A percentile compares a stretch with the other conserved stretches of the same genome.
phyloP scores from a whole-genome alignment of 176 grass and related monocot species.

The Musa troglodytarum region DNA sequence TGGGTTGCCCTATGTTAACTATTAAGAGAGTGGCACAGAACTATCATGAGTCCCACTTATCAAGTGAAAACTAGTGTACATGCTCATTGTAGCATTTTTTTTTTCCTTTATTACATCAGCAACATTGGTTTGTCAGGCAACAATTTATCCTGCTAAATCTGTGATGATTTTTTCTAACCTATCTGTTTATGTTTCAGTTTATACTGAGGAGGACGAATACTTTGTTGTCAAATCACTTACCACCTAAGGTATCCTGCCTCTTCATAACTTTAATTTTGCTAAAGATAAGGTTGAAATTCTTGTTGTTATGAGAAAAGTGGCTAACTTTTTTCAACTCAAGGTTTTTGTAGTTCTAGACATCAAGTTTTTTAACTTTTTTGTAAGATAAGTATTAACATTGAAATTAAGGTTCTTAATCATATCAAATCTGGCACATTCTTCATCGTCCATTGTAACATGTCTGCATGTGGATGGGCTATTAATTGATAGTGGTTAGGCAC shows the following conservation, averaged over 20 bases:
- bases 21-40: neutral
- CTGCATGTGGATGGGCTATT: no score
- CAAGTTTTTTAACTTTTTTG: neutral
- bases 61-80: neutral
- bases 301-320: neutral
- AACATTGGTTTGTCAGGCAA: neutral
- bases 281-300: neutral
- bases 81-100: neutral
- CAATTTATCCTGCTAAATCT: conserved; percentile 10
- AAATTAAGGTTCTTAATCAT: neutral
- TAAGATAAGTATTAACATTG: neutral
- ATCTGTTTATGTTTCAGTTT: conserved; percentile 44
- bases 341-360: neutral
- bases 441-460: no score
- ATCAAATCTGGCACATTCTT: no score
- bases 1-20: neutral
- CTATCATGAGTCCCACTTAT: no score
- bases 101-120: neutral
- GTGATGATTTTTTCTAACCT: conserved; percentile 35
- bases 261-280: neutral
- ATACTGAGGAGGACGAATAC: conserved; percentile 90
- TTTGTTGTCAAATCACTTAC: conserved; percentile 89
- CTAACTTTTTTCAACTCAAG: neutral
- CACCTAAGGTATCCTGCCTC: conserved; percentile 66
- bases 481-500: no score